phyloP scores from a whole-genome alignment of 1,284 basidiomycete species.

The Abortiporus biennis region DNA sequence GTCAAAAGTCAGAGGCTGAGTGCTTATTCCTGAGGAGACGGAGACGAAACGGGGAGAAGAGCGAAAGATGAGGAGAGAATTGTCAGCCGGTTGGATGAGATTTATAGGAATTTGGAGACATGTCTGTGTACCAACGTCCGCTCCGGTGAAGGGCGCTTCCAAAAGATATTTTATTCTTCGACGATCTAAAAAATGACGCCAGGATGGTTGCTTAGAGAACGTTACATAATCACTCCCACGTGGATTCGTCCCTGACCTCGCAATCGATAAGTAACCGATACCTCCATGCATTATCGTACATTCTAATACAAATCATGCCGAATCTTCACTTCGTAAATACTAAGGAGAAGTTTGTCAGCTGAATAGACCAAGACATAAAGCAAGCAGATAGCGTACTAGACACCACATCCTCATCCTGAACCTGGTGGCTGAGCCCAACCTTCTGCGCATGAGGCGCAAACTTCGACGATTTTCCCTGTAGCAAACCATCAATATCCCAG shows the following conservation, averaged over 20 bases:
- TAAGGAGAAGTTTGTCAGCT: conserved; percentile 13
- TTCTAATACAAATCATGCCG: too few species aligned
- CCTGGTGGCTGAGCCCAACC: conserved; percentile 82
- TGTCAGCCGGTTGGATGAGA: conserved; percentile 3
- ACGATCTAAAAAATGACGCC: too few species aligned
- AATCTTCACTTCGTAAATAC: conserved; percentile 37
- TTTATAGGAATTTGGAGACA: too few species aligned
- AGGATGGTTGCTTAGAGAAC: too few species aligned
- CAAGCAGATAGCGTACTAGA: conserved; percentile 82
- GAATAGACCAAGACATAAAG: background rate
- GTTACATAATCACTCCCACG: too few species aligned
- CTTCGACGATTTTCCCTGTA: conserved; percentile 82
- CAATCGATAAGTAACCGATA: too few species aligned
- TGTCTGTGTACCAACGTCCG: too few species aligned
- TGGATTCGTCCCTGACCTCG: too few species aligned
- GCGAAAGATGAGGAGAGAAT: background rate
- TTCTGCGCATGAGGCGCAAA: conserved; percentile 93
- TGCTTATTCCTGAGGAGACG: background rate
- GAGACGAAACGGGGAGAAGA: background rate
- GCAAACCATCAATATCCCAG: conserved; percentile 16
- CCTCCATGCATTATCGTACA: too few species aligned
- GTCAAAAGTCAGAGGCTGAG: background rate
- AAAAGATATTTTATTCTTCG: too few species aligned
- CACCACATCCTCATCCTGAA: conserved; percentile 93
- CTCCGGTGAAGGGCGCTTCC: too few species aligned